These are phyloP conservation scores for Theileria annulata DNA, from an alignment of 169 alveolate species.

Conservation along the genomic window DNA sequence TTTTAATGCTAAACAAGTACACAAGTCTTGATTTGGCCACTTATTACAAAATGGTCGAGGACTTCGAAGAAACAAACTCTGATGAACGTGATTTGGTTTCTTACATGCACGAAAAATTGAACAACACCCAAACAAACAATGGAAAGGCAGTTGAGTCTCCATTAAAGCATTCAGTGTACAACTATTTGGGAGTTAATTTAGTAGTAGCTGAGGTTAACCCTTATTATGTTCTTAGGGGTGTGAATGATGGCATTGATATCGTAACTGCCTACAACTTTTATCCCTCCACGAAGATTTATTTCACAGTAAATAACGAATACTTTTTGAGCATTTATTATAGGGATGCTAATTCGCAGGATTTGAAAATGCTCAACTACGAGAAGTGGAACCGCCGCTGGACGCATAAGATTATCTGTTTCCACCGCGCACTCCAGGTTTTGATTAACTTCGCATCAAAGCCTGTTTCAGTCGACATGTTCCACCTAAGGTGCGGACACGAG, in stretches of 20 bases:
- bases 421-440: not conserved
- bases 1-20: not conserved
- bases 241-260: not conserved
- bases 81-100: not conserved
- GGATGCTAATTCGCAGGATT: not conserved
- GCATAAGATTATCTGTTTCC: not conserved
- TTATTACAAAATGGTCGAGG: constrained; percentile 7
- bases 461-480: constrained; percentile 8
- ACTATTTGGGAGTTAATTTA: constrained; percentile 10
- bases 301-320: not conserved
- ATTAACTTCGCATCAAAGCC: constrained; percentile 13
- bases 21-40: not conserved
- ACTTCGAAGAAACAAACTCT: not conserved
- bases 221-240: not conserved
- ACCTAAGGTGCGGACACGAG: not conserved
- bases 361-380: not conserved
- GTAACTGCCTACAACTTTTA: not conserved
- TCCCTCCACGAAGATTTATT: not conserved
- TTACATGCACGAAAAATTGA: not conserved
- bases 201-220: not conserved
- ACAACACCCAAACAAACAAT: not conserved
- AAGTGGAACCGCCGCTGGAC: not conserved
- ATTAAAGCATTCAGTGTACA: not conserved
- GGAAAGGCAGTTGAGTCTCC: not conserved
- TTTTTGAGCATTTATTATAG: not conserved